phyloP scores from a whole-genome alignment of 163 green algal species.

The Scenedesmus sp. region DNA sequence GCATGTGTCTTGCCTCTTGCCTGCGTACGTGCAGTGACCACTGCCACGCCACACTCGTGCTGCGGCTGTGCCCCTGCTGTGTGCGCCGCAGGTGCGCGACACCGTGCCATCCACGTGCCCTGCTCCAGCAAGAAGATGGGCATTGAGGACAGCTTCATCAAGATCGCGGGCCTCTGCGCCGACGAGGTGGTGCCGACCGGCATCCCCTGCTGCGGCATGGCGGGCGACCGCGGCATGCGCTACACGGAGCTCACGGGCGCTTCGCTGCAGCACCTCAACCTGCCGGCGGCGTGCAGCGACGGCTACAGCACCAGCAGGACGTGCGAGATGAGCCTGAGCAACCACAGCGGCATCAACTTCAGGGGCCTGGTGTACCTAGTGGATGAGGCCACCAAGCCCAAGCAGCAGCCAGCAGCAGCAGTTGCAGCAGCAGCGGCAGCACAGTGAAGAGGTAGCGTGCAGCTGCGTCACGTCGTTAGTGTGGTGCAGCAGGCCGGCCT shows the following conservation, averaged over 20 bases:
- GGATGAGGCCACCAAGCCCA: conserved; percentile 90
- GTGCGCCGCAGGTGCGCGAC: conserved; percentile 73
- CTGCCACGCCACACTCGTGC: neutral
- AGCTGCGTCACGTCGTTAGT: neutral
- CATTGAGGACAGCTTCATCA: conserved; percentile 89
- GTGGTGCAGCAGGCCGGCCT: neutral
- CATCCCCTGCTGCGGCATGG: conserved; percentile 97
- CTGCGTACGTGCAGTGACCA: no score
- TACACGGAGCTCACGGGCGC: conserved; percentile 93
- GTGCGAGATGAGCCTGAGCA: conserved; percentile 95
- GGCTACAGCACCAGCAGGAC: conserved; percentile 95
- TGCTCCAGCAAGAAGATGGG: conserved; percentile 99
- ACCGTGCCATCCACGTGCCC: conserved; percentile 93
- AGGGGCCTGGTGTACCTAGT: conserved; percentile 93
- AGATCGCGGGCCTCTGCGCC: conserved; percentile 82
- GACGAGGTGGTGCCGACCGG: conserved; percentile 84
- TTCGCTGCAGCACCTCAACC: conserved; percentile 88
- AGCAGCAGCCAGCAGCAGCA: conserved; percentile 63
- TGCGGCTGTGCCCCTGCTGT: neutral
- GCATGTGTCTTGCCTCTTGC: no score
- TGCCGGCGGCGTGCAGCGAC: conserved; percentile 79
- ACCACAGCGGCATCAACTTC: conserved; percentile 95
- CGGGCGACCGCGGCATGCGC: conserved; percentile 96
- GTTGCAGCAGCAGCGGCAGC: conserved; percentile 22
- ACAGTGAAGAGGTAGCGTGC: neutral